These are phyloP conservation scores for Aspergillus carbonarius DNA, from an alignment of 2,329 filamentous ascomycete species.

Conservation along the genomic window DNA sequence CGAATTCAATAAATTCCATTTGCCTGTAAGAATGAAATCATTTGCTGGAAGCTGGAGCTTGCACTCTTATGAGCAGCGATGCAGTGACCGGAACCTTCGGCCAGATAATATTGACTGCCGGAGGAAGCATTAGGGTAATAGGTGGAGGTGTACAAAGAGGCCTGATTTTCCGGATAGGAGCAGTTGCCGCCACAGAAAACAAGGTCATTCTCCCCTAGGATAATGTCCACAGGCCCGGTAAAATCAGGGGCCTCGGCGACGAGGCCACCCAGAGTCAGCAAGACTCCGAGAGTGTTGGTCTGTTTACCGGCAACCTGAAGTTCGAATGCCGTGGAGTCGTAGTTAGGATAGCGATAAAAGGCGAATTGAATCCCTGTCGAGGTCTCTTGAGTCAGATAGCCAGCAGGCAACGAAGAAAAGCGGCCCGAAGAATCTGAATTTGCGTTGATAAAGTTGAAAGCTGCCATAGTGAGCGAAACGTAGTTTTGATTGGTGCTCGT, in stretches of 20 bases:
- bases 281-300: not conserved
- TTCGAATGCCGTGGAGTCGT: not conserved
- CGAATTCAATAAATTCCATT: not conserved
- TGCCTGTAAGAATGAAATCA: not conserved
- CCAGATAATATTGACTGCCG: not conserved
- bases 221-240: not conserved
- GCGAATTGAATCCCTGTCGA: not conserved
- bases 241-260: not conserved
- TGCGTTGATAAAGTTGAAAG: not conserved
- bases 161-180: not conserved
- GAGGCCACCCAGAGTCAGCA: not conserved
- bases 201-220: not conserved
- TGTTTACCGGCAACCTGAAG: not conserved
- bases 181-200: not conserved
- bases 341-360: not conserved
- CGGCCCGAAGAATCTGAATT: not conserved
- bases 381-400: not conserved
- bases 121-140: not conserved
- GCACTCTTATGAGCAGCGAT: not conserved
- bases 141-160: not conserved
- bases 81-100: not conserved
- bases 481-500: not conserved
- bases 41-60: not conserved
- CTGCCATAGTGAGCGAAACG: not conserved
- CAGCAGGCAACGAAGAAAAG: not conserved